Percentiles rank a stretch among this genome's conserved stretches.
Evolutionary conservation across 1,284 basidiomycete species (phyloP).

Genomic region (Apiotrichum siamense): DNA sequence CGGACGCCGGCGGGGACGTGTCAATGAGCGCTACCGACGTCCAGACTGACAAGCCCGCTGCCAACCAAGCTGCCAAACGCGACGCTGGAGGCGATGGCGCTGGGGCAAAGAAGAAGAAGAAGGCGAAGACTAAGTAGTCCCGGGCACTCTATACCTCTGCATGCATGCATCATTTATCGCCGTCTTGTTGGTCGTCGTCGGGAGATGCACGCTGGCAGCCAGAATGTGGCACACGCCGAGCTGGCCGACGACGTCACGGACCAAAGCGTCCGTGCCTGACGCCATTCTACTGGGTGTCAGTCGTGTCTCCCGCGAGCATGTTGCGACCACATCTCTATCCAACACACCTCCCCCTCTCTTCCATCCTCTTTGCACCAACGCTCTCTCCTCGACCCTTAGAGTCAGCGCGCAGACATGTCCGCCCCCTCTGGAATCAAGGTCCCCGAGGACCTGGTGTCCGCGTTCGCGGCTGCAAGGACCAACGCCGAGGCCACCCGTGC

Average conservation of each 20-base stretch:
- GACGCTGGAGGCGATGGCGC: not conserved
- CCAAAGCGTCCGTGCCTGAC: slow-evolving; percentile 2
- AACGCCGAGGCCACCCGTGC: slow-evolving; percentile 33
- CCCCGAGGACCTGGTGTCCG: slow-evolving; percentile 30
- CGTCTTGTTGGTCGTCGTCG: no score
- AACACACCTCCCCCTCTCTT: not conserved
- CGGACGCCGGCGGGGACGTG: not conserved
- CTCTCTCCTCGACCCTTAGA: not conserved
- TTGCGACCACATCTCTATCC: not conserved
- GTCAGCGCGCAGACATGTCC: slow-evolving; percentile 27
- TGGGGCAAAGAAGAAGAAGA: slow-evolving; percentile 10
- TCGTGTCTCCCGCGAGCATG: no score
- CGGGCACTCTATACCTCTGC: not conserved
- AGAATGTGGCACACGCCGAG: not conserved
- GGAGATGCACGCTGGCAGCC: not conserved
- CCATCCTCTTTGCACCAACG: not conserved
- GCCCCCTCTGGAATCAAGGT: slow-evolving; percentile 47
- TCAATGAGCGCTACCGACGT: not conserved
- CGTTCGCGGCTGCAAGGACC: slow-evolving; percentile 33
- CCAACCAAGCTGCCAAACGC: not conserved
- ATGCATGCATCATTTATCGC: slow-evolving; percentile 3
- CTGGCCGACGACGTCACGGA: not conserved
- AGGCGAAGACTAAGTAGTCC: slow-evolving; percentile 9
- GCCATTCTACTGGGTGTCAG: no score
- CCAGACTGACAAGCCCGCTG: not conserved